Evolutionary conservation across 495 filamentous ascomycete species (phyloP), one percentile per base, ranked within the genome.

Genomic region (Daldinia vernicosa): DNA sequence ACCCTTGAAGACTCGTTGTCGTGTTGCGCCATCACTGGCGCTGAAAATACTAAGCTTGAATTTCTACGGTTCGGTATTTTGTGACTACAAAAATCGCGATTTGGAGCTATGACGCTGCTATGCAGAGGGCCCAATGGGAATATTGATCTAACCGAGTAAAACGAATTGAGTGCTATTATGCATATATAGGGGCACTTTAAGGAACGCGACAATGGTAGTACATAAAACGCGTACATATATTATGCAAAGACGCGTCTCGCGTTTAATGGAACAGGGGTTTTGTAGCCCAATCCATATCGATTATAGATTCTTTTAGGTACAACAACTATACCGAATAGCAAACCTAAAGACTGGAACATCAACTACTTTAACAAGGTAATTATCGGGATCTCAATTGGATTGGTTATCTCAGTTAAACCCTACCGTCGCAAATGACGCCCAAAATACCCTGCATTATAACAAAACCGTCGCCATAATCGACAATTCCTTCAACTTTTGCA

Each of bases 21-120:
- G 70, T 80, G 70, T 75, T 76, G 73, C 24, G 75, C 63, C 75
- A 77, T 77, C 5, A 33, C 47, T 32, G 54, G 54, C 26, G 53
- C 43, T 63, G 27, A 30, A 28, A 8, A 40, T 26, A 4, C 28
- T 62, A 32, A 27, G 30, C n/a, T 53, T 39, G 40, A 27, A 52
- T 51, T 64, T 59, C 14, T 55, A 60, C 64, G 37, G 63, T 71
- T 62, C 58, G 63, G 60, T 56, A 5, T 40, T 57, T 8, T 33
- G 43, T 33, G 43, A 28, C 7, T 51, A 40, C 17, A 15, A 59
- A 55, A 66, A 71, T 63, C 43, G 57, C 45, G 32, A 24, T 53
- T 63, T 59, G 52, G 51, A 59, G 37, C 60, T 68, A 72, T 72
- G 69, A 72, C 64, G 64, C 64, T 28, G 50, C 12, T 64, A 64